phyloP scores from a whole-genome alignment of 2,329 filamentous ascomycete species.

The Nigrospora sphaerica region DNA sequence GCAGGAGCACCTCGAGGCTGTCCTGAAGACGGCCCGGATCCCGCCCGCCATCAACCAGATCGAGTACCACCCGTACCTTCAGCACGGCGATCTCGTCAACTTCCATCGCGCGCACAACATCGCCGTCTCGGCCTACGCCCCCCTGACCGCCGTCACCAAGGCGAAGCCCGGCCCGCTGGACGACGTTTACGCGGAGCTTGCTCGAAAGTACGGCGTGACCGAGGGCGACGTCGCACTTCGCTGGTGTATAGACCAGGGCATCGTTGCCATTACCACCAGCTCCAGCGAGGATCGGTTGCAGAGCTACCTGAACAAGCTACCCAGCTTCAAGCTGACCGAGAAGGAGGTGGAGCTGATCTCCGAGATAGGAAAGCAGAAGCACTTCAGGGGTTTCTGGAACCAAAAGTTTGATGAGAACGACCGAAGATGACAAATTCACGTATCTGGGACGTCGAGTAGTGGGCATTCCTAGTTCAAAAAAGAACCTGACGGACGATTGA shows the following conservation, averaged over 20 bases:
- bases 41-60: slow-evolving; percentile 72
- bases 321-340: slow-evolving; percentile 50
- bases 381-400: slow-evolving; percentile 54
- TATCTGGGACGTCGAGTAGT: neutral
- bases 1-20: slow-evolving; percentile 44
- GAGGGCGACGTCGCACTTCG: slow-evolving; percentile 49
- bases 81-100: slow-evolving; percentile 51
- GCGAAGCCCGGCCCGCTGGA: slow-evolving; percentile 48
- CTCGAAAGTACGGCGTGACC: slow-evolving; percentile 51
- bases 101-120: slow-evolving; percentile 54
- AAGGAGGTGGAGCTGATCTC: slow-evolving; percentile 51
- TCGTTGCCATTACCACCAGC: slow-evolving; percentile 54
- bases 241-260: slow-evolving; percentile 54
- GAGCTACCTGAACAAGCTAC: slow-evolving; percentile 43
- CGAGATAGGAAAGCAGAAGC: slow-evolving; percentile 49
- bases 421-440: slow-evolving; percentile 23
- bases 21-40: slow-evolving; percentile 53
- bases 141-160: slow-evolving; percentile 38
- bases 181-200: slow-evolving; percentile 39
- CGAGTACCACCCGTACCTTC: slow-evolving; percentile 71
- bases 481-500: neutral
- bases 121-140: slow-evolving; percentile 46
- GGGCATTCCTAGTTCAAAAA: neutral
- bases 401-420: slow-evolving; percentile 46
- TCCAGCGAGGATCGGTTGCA: slow-evolving; percentile 49